Evolutionary conservation across 331 rosid genomes (phyloP).

Genomic region (Malus hybrid): DNA sequence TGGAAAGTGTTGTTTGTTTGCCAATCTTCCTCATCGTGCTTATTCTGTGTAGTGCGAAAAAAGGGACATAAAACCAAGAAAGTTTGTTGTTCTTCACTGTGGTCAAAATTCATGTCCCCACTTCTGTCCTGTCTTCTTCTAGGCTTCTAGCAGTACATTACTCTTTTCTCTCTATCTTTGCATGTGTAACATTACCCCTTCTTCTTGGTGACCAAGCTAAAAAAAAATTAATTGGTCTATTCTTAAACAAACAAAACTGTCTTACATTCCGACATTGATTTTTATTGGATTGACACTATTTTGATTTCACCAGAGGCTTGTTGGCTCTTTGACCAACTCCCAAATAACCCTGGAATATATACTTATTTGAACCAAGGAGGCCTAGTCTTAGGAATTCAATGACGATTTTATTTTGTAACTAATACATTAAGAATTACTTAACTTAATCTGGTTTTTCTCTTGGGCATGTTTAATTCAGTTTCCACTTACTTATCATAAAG

Average conservation of each 20-base stretch:
- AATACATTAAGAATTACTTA: background rate
- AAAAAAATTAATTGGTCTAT: background rate
- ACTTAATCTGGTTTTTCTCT: background rate
- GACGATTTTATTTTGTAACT: background rate
- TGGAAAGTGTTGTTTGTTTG: background rate
- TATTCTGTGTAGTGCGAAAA: background rate
- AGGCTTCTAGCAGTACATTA: background rate
- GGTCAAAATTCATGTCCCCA: no score
- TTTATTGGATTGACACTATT: background rate
- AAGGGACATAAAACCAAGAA: background rate
- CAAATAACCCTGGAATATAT: background rate
- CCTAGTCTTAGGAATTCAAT: background rate
- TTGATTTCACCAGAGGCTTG: background rate
- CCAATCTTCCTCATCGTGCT: background rate
- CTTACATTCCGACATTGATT: background rate
- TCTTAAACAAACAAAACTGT: background rate
- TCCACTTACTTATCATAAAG: background rate
- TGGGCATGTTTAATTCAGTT: background rate
- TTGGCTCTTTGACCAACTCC: background rate
- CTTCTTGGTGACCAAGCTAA: background rate
- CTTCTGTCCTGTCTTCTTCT: no score
- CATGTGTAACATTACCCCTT: background rate
- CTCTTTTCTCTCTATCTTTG: background rate
- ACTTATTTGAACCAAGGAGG: background rate
- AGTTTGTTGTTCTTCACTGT: no score